These are phyloP conservation scores for Lactarius sp. DNA, from an alignment of 768 basidiomycete genomes.

Conservation along the genomic window DNA sequence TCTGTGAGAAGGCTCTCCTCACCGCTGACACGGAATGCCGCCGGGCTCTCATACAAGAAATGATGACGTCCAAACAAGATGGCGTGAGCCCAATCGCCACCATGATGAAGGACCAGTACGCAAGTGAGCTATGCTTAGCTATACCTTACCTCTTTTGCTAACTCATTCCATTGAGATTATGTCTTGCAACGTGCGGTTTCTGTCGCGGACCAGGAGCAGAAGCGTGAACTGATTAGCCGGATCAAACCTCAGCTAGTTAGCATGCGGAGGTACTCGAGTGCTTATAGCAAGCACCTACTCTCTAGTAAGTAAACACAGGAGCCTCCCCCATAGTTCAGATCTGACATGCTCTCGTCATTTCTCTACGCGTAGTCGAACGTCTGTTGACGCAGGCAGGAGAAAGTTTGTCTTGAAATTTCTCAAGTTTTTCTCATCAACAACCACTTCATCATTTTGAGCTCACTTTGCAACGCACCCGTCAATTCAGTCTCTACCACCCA, in stretches of 20 bases:
- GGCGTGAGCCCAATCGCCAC: slow-evolving; percentile 62
- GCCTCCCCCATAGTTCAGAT: background rate
- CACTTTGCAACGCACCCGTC: slow-evolving; percentile 18
- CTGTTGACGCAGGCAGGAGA: slow-evolving; percentile 37
- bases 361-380: slow-evolving; percentile 52
- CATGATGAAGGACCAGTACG: slow-evolving; percentile 85
- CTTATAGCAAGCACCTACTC: slow-evolving; percentile 74
- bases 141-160: slow-evolving; percentile 1
- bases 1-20: slow-evolving; percentile 84
- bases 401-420: slow-evolving; percentile 9
- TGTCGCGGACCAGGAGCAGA: slow-evolving; percentile 68
- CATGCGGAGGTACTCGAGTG: slow-evolving; percentile 68
- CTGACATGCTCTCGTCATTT: slow-evolving; percentile 1
- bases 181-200: slow-evolving; percentile 76
- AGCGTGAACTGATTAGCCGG: slow-evolving; percentile 53
- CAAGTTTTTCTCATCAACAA: slow-evolving; percentile 1
- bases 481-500: slow-evolving; percentile 16
- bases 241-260: slow-evolving; percentile 63
- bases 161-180: slow-evolving; percentile 51
- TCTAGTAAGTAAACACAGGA: slow-evolving; percentile 52
- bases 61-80: slow-evolving; percentile 60
- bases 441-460: slow-evolving; percentile 14
- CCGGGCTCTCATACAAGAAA: slow-evolving; percentile 70
- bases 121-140: slow-evolving; percentile 50
- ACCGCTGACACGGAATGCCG: slow-evolving; percentile 62